phyloP scores from a whole-genome alignment of 2,329 filamentous ascomycete species.

The Aspergillus tanneri region DNA sequence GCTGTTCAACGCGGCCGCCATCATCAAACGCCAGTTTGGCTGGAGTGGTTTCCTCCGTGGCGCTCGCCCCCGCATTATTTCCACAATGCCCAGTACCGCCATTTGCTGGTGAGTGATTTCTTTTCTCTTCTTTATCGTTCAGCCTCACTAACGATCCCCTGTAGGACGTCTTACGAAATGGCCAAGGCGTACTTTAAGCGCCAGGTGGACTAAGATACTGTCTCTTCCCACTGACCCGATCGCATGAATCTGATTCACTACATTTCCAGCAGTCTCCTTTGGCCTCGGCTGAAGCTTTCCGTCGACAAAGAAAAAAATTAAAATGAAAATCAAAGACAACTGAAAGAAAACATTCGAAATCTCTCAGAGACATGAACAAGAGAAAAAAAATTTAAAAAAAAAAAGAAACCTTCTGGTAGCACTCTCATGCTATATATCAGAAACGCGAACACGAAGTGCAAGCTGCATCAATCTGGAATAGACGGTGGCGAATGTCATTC shows the following conservation, averaged over 20 bases:
- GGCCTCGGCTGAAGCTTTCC: background rate
- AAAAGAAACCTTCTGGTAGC: no score
- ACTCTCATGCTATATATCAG: no score
- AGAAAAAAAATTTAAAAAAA: no score
- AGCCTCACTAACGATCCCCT: constrained; percentile 10
- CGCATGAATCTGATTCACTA: constrained; percentile 15
- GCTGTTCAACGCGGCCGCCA: constrained; percentile 71
- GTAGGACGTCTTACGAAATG: constrained; percentile 65
- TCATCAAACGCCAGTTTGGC: constrained; percentile 82
- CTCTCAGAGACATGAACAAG: no score
- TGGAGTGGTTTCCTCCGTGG: constrained; percentile 89
- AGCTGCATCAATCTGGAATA: no score
- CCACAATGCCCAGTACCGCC: constrained; percentile 98
- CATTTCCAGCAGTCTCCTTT: constrained; percentile 4
- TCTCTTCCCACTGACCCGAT: constrained; percentile 10
- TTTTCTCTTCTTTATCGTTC: background rate
- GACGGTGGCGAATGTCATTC: no score
- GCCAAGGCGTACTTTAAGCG: constrained; percentile 66
- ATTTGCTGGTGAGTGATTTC: constrained; percentile 82
- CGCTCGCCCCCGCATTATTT: constrained; percentile 84
- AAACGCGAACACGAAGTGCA: no score
- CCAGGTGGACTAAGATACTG: constrained; percentile 27
- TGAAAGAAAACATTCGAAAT: background rate
- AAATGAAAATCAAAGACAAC: background rate
- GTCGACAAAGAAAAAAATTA: background rate